Evolutionary conservation across 2,329 filamentous ascomycete genomes (phyloP), one percentile per base, ranked within the genome.

Genomic region (Fusarium keratoplasticum): DNA sequence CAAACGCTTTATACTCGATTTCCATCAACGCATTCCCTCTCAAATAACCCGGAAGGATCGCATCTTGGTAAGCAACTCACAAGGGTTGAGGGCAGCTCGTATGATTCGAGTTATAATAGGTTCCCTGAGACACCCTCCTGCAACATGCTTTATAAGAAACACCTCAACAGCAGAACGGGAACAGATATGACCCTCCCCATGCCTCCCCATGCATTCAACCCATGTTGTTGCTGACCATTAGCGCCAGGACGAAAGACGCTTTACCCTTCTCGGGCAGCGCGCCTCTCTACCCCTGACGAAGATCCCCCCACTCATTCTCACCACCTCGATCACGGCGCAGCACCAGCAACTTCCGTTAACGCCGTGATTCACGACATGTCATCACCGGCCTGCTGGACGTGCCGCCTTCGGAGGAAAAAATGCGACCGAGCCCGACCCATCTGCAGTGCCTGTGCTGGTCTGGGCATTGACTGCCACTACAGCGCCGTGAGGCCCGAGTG

Each of bases 371-470:
- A 52, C 47, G 27, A 52, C 38, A 60, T 60, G 58, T 29, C 58
- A 14, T 31, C 58, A 4, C 58, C 36, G 11, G 58, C 58, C 35
- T 59, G 57, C 11, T 59, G 57, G 57, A 42, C 57, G 1, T 60
- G 58, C 8, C 58, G 58, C 11, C 58, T 60, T 27, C 58, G 58
- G 38, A 60, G 58, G 35, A 60, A 60, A 40, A 60, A 33, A 44
- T 60, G 58, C 38, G 58, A 60, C 58, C 36, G 57, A 9, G 18
- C 13, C 36, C 57, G 57, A 10, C 57, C 57, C 20, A 4, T n/a
- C 16, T 59, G 57, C 36, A 8, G n/a, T 9, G n/a, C 35, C 25
- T 59, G 57, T 29, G 35, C 57, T 2, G 6, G 33, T 27, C 33
- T 58, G 3, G 31, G 29, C 33, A 58, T 58, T 27, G 54, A 58